phyloP scores from a whole-genome alignment of 495 filamentous ascomycete species.

The Xylaria grammica region DNA sequence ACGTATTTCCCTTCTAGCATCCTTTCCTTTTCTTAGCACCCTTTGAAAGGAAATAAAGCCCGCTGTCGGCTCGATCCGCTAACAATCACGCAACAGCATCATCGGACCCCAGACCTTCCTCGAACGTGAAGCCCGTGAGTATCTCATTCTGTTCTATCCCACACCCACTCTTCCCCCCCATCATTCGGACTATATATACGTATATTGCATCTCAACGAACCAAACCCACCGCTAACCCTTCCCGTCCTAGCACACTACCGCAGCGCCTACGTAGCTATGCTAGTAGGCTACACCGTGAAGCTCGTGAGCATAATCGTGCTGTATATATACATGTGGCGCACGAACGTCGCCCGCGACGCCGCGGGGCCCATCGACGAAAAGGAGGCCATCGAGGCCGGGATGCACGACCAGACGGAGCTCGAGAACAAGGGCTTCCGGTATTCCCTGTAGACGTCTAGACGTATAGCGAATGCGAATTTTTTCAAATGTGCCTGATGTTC shows the following conservation, averaged over 20 bases:
- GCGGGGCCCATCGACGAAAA: slow-evolving; percentile 37
- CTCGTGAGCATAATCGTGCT: slow-evolving; percentile 45
- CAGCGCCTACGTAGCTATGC: slow-evolving; percentile 59
- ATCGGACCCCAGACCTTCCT: slow-evolving; percentile 40
- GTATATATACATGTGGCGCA: slow-evolving; percentile 55
- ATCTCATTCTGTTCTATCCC: not conserved
- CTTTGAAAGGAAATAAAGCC: too few species aligned
- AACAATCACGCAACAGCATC: slow-evolving; percentile 25
- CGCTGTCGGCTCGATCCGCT: not conserved
- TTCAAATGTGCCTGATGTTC: too few species aligned
- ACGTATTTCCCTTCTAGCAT: not conserved
- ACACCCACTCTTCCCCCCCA: not conserved
- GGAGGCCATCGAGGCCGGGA: slow-evolving; percentile 55
- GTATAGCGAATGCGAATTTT: too few species aligned
- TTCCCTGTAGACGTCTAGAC: slow-evolving; percentile 40
- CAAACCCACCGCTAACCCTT: not conserved
- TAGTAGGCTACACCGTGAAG: slow-evolving; percentile 56
- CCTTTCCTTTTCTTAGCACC: not conserved
- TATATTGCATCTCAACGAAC: not conserved
- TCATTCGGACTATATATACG: too few species aligned
- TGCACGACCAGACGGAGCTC: slow-evolving; percentile 58
- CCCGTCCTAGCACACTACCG: slow-evolving; percentile 36
- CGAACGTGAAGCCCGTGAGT: slow-evolving; percentile 27
- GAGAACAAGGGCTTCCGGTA: slow-evolving; percentile 59
- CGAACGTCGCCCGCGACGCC: slow-evolving; percentile 54